A percentile compares a stretch with the other conserved stretches of the same genome.
phyloP scores from a whole-genome alignment of 192 early-diverging fungal species.

The Chytriomyces confervae region DNA sequence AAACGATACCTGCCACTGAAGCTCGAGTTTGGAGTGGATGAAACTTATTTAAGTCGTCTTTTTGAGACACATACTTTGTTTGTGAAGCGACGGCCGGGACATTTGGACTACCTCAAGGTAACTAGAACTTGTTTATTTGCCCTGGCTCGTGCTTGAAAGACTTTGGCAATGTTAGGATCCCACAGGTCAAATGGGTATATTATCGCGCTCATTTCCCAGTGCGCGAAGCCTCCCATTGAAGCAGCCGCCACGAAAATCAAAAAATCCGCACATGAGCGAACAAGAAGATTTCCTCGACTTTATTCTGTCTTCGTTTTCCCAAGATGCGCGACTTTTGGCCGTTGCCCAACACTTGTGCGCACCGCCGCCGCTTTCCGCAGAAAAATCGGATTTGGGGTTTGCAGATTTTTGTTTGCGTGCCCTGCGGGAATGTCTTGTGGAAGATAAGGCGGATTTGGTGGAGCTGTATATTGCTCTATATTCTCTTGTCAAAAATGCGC shows the following conservation, averaged over 20 bases:
- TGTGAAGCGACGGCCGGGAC: conserved; percentile 41
- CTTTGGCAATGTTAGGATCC: conserved; percentile 6
- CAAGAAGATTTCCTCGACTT: conserved; percentile 15
- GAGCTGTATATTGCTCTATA: conserved; percentile 11
- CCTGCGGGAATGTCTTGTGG: conserved; percentile 18
- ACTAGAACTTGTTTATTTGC: neutral
- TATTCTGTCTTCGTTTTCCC: conserved; percentile 20
- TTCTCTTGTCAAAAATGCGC: conserved; percentile 3
- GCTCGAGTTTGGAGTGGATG: conserved; percentile 47
- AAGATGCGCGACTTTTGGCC: conserved; percentile 15
- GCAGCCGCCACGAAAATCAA: neutral
- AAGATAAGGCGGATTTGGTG: conserved; percentile 11
- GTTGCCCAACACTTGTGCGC: conserved; percentile 18
- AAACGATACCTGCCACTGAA: conserved; percentile 63
- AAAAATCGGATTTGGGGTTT: neutral
- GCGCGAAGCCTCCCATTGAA: neutral
- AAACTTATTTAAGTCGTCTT: conserved; percentile 35
- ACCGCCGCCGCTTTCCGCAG: neutral
- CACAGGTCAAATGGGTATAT: conserved; percentile 14
- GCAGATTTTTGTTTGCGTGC: conserved; percentile 4
- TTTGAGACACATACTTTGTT: conserved; percentile 5
- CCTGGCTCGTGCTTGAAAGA: neutral
- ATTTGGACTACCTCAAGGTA: conserved; percentile 47
- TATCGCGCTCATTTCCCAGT: conserved; percentile 11
- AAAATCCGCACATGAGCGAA: conserved; percentile 11